Percentiles rank a stretch among this genome's conserved stretches.
phyloP scores from a whole-genome alignment of 2,329 filamentous ascomycete species.

The Metarhizium sp. region DNA sequence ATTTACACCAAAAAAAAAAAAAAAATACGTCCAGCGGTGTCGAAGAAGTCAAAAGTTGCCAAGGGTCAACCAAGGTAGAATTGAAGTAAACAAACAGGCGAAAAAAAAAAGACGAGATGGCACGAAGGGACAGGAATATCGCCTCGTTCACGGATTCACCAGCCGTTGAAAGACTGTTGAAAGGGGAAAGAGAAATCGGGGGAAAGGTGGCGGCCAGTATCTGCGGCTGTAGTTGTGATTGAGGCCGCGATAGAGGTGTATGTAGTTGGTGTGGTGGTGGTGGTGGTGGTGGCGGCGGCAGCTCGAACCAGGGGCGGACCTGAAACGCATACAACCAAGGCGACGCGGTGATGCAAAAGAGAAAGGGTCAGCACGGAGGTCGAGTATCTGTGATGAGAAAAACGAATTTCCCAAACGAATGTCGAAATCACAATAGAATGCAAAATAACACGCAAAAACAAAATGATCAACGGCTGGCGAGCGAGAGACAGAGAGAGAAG shows the following conservation, averaged over 20 bases:
- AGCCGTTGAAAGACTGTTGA: not conserved
- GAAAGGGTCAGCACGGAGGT: not conserved
- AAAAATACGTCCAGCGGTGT: constrained; percentile 4
- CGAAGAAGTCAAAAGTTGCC: constrained; percentile 23
- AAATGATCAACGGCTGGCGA: not conserved
- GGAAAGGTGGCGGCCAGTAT: not conserved
- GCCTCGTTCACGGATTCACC: not conserved
- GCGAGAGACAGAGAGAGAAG: not conserved
- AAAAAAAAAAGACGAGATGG: constrained; percentile 7
- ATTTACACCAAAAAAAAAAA: not conserved
- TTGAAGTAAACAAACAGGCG: constrained; percentile 10
- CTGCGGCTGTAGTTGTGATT: not conserved
- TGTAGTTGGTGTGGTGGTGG: not conserved
- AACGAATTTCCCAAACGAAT: not conserved
- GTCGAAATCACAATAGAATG: not conserved
- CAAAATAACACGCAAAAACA: constrained; percentile 1
- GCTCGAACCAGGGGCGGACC: constrained; percentile 2
- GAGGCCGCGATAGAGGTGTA: not conserved
- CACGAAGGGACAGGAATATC: not conserved
- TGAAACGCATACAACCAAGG: constrained; percentile 5
- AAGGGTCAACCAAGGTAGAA: constrained; percentile 46
- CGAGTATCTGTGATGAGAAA: not conserved
- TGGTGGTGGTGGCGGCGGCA: not conserved
- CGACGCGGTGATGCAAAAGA: not conserved
- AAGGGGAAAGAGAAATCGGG: not conserved